Conservation (phyloP, 257 asterid genomes). For the Solanum sitiens region DNA sequence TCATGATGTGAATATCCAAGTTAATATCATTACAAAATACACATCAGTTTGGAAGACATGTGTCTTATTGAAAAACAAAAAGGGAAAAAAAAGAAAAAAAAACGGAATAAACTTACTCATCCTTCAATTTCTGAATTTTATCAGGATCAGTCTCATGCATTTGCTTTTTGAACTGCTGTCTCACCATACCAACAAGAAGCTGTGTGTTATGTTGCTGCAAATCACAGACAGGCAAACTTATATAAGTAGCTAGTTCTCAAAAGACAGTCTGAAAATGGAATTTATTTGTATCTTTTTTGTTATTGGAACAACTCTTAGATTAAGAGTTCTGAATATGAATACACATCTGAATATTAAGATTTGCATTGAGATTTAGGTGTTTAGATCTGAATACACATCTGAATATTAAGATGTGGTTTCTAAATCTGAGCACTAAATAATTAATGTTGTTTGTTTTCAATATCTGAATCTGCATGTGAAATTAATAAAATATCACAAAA, state of each 20-base stretch:
- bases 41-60: neutral
- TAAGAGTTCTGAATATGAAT: too few species aligned
- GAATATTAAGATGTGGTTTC: too few species aligned
- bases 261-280: neutral
- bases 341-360: too few species aligned
- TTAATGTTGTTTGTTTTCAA: too few species aligned
- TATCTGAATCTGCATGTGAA: too few species aligned
- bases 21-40: neutral
- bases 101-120: conserved; percentile 39
- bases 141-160: conserved; percentile 90
- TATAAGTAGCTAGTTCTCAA: neutral
- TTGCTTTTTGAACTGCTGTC: conserved; percentile 75
- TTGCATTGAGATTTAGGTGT: too few species aligned
- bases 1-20: neutral
- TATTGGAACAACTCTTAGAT: neutral
- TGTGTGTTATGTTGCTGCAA: conserved; percentile 75
- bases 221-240: neutral
- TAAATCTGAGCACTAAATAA: too few species aligned
- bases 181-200: conserved; percentile 62
- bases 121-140: conserved; percentile 72
- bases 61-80: neutral
- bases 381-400: too few species aligned
- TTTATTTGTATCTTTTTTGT: neutral
- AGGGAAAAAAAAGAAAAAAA: neutral
- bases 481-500: too few species aligned